These are phyloP conservation scores for Metschnikowia matae DNA, from an alignment of 805 yeast genomes.

Conservation along the genomic window DNA sequence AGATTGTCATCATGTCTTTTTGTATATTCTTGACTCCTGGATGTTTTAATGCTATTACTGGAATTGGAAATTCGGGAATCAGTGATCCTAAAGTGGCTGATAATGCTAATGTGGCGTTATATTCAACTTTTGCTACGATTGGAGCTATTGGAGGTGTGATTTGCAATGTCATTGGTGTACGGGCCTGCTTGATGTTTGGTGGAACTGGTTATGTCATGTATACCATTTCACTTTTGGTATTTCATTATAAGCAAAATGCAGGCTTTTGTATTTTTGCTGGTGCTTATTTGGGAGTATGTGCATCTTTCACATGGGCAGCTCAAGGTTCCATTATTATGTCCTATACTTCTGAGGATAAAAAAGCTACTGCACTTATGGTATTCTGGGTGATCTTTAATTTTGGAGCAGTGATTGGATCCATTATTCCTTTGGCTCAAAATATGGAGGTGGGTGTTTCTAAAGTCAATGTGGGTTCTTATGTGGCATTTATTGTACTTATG, in stretches of 20 bases:
- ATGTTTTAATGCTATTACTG: constrained; percentile 48
- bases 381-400: constrained; percentile 61
- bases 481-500: constrained; percentile 53
- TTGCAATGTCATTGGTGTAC: constrained; percentile 47
- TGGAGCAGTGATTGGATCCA: constrained; percentile 58
- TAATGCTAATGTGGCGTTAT: constrained; percentile 49
- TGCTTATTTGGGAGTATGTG: constrained; percentile 54
- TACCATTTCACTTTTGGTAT: constrained; percentile 49
- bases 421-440: constrained; percentile 54
- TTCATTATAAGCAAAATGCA: constrained; percentile 40
- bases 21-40: constrained; percentile 50
- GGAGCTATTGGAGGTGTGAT: constrained; percentile 58
- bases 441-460: constrained; percentile 33
- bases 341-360: constrained; percentile 51
- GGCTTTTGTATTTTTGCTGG: constrained; percentile 57
- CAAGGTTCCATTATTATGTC: constrained; percentile 55
- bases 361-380: constrained; percentile 50
- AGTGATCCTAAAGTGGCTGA: constrained; percentile 37
- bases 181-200: constrained; percentile 45
- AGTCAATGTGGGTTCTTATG: constrained; percentile 47
- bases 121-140: constrained; percentile 52
- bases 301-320: constrained; percentile 55
- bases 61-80: constrained; percentile 47
- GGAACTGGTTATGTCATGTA: constrained; percentile 54
- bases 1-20: constrained; percentile 44